A percentile compares a stretch with the other conserved stretches of the same genome.
Evolutionary conservation across 2,329 filamentous ascomycete species (phyloP).

Genomic region (Botrytis galanthina): DNA sequence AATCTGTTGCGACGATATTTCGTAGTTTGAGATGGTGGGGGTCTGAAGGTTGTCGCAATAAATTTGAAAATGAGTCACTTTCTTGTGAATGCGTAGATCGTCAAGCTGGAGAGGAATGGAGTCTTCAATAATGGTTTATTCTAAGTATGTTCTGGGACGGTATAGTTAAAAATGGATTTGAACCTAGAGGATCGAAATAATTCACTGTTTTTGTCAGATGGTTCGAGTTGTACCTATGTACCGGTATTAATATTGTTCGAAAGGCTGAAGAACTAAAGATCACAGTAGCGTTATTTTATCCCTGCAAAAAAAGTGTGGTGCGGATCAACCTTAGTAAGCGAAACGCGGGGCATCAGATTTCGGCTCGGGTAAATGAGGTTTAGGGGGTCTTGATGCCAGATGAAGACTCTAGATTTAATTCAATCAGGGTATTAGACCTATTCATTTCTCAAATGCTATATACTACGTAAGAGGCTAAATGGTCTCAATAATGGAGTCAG

Average conservation of each 20-base stretch:
- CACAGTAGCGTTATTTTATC: conserved; percentile 16
- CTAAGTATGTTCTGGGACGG: not conserved
- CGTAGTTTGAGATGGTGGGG: conserved; percentile 2
- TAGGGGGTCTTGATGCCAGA: not conserved
- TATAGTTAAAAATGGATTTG: not conserved
- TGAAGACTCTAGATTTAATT: not conserved
- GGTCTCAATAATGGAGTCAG: not conserved
- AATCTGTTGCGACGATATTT: not conserved
- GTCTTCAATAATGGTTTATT: not conserved
- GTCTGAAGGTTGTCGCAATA: conserved; percentile 2
- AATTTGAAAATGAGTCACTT: conserved; percentile 20
- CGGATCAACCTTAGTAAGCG: not conserved
- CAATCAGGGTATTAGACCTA: not conserved
- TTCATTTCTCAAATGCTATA: not conserved
- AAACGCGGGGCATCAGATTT: conserved; percentile 16
- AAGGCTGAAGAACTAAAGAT: conserved; percentile 19
- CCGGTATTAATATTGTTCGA: not conserved
- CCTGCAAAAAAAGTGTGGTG: conserved; percentile 6
- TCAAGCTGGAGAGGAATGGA: not conserved
- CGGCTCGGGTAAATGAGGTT: not conserved
- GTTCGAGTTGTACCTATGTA: not conserved
- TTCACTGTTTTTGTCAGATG: not conserved
- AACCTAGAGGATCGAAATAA: not conserved
- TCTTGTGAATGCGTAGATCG: not conserved
- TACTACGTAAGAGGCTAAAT: not conserved